A percentile compares a stretch with the other conserved stretches of the same genome.
These are phyloP conservation scores for Dipteronia sinensis DNA, from an alignment of 345 rosid genomes.

Conservation along the genomic window DNA sequence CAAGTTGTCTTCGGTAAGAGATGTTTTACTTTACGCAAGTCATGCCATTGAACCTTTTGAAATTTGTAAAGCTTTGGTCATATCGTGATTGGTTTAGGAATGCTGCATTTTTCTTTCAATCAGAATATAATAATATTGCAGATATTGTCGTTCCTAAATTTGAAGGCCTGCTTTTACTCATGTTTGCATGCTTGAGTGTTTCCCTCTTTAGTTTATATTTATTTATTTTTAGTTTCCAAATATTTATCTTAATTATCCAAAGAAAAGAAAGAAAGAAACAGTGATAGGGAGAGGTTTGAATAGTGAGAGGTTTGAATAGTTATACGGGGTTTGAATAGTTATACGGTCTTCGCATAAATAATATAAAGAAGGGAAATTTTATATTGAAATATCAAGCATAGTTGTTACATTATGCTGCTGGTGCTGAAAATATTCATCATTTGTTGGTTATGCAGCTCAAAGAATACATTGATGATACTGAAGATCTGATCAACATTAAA, in stretches of 20 bases:
- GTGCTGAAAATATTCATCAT: background rate
- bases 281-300: background rate
- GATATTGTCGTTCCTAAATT: background rate
- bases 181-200: background rate
- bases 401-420: background rate
- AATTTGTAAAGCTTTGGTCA: background rate
- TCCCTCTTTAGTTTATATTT: background rate
- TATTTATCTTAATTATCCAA: too few relatives aligned
- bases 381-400: background rate
- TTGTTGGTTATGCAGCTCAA: constrained; percentile 64
- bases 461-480: constrained; percentile 96
- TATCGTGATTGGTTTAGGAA: background rate
- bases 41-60: constrained; percentile 2
- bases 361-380: background rate
- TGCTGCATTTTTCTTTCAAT: background rate
- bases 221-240: background rate
- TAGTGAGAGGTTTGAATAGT: background rate
- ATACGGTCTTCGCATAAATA: background rate
- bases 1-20: constrained; percentile 82
- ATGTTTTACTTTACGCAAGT: constrained; percentile 3
- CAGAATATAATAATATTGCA: background rate
- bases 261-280: background rate
- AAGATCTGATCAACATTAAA: constrained; percentile 93
- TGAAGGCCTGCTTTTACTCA: constrained; percentile 11
- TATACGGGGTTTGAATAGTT: background rate